Evolutionary conservation across 1,139 yeast species (phyloP).

Genomic region (Starmera stellimalicola): DNA sequence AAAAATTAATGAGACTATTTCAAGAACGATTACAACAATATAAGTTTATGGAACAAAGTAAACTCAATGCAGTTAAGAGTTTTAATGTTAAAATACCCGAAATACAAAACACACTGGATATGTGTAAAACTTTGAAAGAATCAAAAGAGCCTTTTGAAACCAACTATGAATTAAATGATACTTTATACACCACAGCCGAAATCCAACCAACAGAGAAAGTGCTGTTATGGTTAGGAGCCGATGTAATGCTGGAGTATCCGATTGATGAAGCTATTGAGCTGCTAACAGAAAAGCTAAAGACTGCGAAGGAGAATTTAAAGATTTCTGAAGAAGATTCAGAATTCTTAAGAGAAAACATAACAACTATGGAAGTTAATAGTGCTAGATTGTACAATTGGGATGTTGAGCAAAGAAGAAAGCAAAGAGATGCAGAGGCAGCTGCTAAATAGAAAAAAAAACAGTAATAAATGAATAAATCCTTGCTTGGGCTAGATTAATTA

Average conservation of each 20-base stretch:
- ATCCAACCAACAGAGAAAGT: conserved; percentile 58
- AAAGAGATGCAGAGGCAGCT: conserved; percentile 31
- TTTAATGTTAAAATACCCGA: conserved; percentile 79
- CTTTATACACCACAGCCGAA: conserved; percentile 76
- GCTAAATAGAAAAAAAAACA: conserved; percentile 28
- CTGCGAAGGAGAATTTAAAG: conserved; percentile 50
- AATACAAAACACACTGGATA: conserved; percentile 70
- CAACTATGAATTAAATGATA: conserved; percentile 86
- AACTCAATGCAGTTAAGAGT: conserved; percentile 57
- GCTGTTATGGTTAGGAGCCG: conserved; percentile 93
- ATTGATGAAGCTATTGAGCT: conserved; percentile 76
- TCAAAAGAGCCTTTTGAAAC: conserved; percentile 48
- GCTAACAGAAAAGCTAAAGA: conserved; percentile 50
- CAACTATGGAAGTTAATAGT: conserved; percentile 96
- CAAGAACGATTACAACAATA: conserved; percentile 75
- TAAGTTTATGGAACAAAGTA: conserved; percentile 81
- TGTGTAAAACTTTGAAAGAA: conserved; percentile 51
- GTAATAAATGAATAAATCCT: conserved; percentile 1
- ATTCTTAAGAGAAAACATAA: conserved; percentile 82
- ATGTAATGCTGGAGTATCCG: conserved; percentile 93
- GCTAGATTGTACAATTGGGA: conserved; percentile 96
- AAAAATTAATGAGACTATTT: conserved; percentile 54
- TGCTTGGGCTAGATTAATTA: no score
- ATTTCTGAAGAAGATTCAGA: conserved; percentile 78
- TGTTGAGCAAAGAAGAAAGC: conserved; percentile 62